Evolutionary conservation across 208 protist species (phyloP).

Genomic region (Acanthamoeba culbertsoni): DNA sequence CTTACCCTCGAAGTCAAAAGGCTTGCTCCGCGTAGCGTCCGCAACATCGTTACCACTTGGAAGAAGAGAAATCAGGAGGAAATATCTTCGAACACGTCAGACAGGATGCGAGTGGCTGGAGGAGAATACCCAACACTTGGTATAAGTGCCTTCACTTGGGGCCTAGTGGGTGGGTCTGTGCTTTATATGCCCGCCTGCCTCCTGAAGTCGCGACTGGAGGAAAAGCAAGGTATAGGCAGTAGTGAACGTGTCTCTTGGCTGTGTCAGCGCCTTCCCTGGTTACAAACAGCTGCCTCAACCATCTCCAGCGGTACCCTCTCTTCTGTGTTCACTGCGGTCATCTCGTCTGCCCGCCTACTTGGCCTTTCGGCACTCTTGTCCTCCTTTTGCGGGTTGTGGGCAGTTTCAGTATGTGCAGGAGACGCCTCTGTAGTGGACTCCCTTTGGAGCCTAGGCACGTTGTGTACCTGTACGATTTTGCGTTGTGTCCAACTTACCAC

Average conservation of each 20-base stretch:
- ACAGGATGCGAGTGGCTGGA: neutral
- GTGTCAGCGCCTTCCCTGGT: neutral
- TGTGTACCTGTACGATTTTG: neutral
- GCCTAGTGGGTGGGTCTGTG: neutral
- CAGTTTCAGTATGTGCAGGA: neutral
- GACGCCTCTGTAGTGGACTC: constrained; percentile 52
- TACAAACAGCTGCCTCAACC: neutral
- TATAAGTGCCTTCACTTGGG: neutral
- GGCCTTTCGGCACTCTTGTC: neutral
- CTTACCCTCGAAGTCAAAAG: neutral
- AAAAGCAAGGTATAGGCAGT: neutral
- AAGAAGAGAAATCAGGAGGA: too few relatives aligned
- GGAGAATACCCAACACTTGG: neutral
- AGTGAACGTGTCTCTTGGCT: neutral
- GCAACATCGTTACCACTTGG: too few relatives aligned
- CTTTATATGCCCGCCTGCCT: neutral
- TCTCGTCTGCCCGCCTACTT: neutral
- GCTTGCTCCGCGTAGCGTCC: too few relatives aligned
- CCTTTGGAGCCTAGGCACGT: constrained; percentile 37
- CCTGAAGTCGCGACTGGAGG: neutral
- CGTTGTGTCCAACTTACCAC: too few relatives aligned
- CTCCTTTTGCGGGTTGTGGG: neutral
- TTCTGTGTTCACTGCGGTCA: neutral
- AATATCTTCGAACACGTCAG: too few relatives aligned
- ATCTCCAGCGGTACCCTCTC: neutral